phyloP scores from a whole-genome alignment of 148 eudicot genomes.

The Nepenthes mirabilis region DNA sequence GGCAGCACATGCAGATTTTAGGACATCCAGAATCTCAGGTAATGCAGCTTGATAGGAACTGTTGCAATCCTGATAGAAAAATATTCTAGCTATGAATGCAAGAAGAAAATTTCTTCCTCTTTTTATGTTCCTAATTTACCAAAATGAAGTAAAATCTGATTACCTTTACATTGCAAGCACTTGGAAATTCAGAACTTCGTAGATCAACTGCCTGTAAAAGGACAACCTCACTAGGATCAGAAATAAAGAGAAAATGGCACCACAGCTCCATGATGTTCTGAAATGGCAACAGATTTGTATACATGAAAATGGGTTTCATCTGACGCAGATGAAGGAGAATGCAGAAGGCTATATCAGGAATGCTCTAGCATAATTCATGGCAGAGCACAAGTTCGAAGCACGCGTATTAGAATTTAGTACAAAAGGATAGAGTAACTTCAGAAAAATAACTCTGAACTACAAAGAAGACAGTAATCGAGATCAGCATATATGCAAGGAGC shows the following conservation, averaged over 20 bases:
- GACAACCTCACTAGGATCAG: constrained; percentile 5
- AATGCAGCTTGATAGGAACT: constrained; percentile 55
- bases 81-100: not conserved
- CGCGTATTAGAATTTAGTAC: too few relatives aligned
- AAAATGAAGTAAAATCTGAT: not conserved
- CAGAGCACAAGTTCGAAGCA: too few relatives aligned
- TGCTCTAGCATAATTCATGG: not conserved
- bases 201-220: constrained; percentile 77
- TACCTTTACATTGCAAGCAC: constrained; percentile 46
- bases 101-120: not conserved
- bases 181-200: constrained; percentile 42
- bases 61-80: constrained; percentile 23
- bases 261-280: not conserved
- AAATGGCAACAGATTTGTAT: not conserved
- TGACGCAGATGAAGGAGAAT: not conserved
- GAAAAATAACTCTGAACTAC: too few relatives aligned
- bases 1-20: constrained; percentile 47
- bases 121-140: not conserved
- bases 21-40: constrained; percentile 63
- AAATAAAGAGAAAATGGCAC: not conserved
- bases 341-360: not conserved
- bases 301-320: not conserved
- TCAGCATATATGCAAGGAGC: too few relatives aligned
- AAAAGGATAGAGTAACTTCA: too few relatives aligned
- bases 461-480: too few relatives aligned